Evolutionary conservation across 768 basidiomycete species (phyloP).

Genomic region (Chalciporus sphaerocephalus): DNA sequence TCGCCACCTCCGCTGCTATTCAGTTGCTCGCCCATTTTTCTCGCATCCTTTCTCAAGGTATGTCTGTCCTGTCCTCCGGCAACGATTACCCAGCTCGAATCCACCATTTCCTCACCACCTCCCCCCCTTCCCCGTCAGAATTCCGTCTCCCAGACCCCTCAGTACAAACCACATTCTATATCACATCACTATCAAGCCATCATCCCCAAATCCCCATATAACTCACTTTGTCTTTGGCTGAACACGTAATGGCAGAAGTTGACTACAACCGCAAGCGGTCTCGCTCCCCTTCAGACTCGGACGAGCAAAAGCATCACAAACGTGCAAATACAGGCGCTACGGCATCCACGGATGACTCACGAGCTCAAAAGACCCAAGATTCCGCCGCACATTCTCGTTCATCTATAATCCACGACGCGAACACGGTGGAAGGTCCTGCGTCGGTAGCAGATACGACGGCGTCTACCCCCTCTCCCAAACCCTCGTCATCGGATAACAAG

Average conservation of each 20-base stretch:
- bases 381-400: conserved; percentile 38
- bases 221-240: conserved; percentile 39
- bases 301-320: conserved; percentile 76
- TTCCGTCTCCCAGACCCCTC: conserved; percentile 35
- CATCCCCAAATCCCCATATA: conserved; percentile 39
- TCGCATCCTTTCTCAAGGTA: conserved; percentile 27
- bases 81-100: conserved; percentile 50
- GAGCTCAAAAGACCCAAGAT: conserved; percentile 44
- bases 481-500: conserved; percentile 40
- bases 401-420: conserved; percentile 51
- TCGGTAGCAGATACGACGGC: conserved; percentile 44
- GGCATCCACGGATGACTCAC: conserved; percentile 58
- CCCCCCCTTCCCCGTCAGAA: conserved; percentile 51
- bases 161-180: conserved; percentile 37
- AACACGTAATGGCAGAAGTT: conserved; percentile 81
- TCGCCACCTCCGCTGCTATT: not conserved
- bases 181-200: conserved; percentile 43
- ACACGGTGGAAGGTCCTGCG: conserved; percentile 51
- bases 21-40: not conserved
- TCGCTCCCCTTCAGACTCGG: conserved; percentile 79
- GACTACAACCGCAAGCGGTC: conserved; percentile 83
- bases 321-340: conserved; percentile 77
- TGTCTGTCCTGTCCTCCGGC: conserved; percentile 28
- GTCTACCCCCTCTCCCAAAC: conserved; percentile 54
- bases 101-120: conserved; percentile 53